Percentiles rank a stretch among this genome's conserved stretches.
Conservation (phyloP, 352 stramenopile species). For the Blastocystis sp. region DNA sequence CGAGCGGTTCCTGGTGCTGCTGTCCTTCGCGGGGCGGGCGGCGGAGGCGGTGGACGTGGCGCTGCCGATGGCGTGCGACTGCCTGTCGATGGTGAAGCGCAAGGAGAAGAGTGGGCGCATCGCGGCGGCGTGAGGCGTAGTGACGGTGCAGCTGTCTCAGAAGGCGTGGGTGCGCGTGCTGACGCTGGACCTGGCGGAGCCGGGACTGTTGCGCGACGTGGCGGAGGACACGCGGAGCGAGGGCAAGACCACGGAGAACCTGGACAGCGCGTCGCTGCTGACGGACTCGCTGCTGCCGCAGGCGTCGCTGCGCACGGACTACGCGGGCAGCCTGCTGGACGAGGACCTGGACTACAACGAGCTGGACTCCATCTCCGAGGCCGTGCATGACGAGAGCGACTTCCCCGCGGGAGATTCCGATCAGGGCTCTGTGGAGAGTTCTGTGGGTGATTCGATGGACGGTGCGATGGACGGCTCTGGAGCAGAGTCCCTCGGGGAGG, state of each 20-base stretch:
- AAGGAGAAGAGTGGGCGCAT: background rate
- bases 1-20: background rate
- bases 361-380: background rate
- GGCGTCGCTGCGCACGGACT: background rate
- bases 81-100: background rate
- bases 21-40: background rate
- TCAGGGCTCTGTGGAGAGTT: background rate
- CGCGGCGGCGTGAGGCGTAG: background rate
- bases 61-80: background rate
- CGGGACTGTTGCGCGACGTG: background rate
- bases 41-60: background rate
- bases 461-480: too few species aligned
- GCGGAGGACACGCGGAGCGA: background rate
- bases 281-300: constrained; percentile 51
- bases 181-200: background rate
- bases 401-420: background rate
- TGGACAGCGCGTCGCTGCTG: background rate
- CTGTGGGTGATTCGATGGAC: too few species aligned
- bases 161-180: background rate
- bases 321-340: background rate
- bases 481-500: background rate
- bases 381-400: background rate
- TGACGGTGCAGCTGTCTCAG: background rate
- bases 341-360: background rate
- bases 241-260: background rate